Percentiles rank a stretch among this genome's conserved stretches.
phyloP scores from a whole-genome alignment of 345 rosid genomes.

The Geranium brycei region DNA sequence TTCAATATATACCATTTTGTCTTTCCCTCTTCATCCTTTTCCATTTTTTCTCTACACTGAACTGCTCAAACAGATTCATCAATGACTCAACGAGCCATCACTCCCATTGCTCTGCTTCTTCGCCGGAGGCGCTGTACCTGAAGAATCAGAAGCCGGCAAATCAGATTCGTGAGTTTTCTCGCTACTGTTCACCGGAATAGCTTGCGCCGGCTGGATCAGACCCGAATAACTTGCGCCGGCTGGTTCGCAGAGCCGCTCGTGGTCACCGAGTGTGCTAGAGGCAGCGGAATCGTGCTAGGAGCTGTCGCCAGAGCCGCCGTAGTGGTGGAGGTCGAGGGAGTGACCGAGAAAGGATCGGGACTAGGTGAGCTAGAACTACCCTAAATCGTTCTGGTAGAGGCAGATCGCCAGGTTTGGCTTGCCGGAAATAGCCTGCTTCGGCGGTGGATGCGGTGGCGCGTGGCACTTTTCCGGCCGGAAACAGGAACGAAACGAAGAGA shows the following conservation, averaged over 20 bases:
- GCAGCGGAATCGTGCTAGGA: too few species aligned
- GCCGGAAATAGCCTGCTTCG: constrained; percentile 21
- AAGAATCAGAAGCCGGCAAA: constrained; percentile 23
- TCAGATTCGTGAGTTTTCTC: constrained; percentile 13
- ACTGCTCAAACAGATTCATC: too few species aligned
- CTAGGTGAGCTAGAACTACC: constrained; percentile 82
- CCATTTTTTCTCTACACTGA: too few species aligned
- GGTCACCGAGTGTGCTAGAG: neutral
- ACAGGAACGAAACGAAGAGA: too few species aligned
- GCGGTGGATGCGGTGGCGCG: constrained; percentile 13
- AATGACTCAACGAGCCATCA: constrained; percentile 24
- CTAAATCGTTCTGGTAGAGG: constrained; percentile 64
- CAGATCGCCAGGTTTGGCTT: constrained; percentile 51
- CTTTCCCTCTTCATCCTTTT: too few species aligned
- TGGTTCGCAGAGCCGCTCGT: too few species aligned
- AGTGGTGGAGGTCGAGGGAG: constrained; percentile 65
- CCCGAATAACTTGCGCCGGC: neutral
- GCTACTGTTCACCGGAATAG: neutral
- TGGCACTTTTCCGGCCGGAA: neutral
- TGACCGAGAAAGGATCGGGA: constrained; percentile 62
- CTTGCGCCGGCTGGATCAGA: neutral
- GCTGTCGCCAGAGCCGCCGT: constrained; percentile 32
- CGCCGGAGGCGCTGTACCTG: constrained; percentile 13
- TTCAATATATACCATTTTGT: too few species aligned
- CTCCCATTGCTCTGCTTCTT: constrained; percentile 32